Conservation (phyloP, 768 basidiomycete genomes). For the Galerina marginata region DNA sequence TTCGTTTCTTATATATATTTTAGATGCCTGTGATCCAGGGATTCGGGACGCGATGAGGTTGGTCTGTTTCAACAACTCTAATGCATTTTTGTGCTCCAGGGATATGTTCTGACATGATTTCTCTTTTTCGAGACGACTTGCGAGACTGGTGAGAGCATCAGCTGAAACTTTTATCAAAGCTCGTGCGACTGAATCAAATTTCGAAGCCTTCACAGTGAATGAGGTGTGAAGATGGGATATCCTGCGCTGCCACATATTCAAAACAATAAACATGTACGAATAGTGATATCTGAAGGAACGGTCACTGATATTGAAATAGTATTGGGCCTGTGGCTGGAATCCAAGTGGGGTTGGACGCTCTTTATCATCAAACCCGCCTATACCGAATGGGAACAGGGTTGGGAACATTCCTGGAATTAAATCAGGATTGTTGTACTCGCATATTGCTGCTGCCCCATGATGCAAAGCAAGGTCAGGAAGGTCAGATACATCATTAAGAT, state of each 20-base stretch:
- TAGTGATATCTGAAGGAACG: conserved; percentile 26
- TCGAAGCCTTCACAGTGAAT: conserved; percentile 21
- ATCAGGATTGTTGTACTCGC: conserved; percentile 37
- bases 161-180: background rate
- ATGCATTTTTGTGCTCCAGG: conserved; percentile 23
- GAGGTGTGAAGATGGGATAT: conserved; percentile 28
- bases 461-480: conserved; percentile 30
- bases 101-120: background rate
- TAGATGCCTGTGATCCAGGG: background rate
- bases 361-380: conserved; percentile 34
- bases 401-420: conserved; percentile 35
- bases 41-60: conserved; percentile 28
- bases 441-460: conserved; percentile 22
- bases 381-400: conserved; percentile 34
- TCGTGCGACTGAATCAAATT: conserved; percentile 2
- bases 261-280: conserved; percentile 30
- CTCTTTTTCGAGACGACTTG: conserved; percentile 13
- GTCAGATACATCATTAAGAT: too few relatives aligned
- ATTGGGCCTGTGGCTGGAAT: conserved; percentile 29
- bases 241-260: conserved; percentile 32
- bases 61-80: conserved; percentile 29
- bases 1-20: background rate
- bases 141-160: background rate
- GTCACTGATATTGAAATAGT: conserved; percentile 25
- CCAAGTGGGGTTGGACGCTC: conserved; percentile 9